Evolutionary conservation across 2,329 filamentous ascomycete species (phyloP), one percentile per base, ranked within the genome.

Genomic region (Fusarium neocosmosporiellum): DNA sequence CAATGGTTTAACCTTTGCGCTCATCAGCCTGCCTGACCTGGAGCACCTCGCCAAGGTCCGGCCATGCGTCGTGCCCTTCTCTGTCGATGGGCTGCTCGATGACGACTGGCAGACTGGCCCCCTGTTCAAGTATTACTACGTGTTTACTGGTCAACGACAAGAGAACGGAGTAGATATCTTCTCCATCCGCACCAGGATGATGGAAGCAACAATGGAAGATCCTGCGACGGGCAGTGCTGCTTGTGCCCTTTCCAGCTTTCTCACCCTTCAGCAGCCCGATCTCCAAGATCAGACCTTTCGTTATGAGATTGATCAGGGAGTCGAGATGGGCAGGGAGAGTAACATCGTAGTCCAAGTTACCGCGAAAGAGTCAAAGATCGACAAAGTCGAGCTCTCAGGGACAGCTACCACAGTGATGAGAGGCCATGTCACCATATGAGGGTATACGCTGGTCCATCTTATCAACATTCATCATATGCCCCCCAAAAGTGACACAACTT

Each of bases 1-100:
- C 37, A 89, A 89, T 50, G 93, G 93, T 55, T 92, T 95, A 91
- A 89, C 89, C 1, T 95, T 94, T 80, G 81, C 90, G n/a, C 86
- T 94, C 34, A 84, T 93, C 16, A 83, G 88, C 72, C 84, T 96
- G 24, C 84, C 88, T 0, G 86, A 85, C 62, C 80, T 94, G 11
- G 89, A 90, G 33, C 85, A 87, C 9, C 84, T 96, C 20, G 85
- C 82, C 7, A 74, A 80, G 14, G 82, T 85, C 4, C 73, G 81
- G 33, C 73, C 74, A 5, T 75, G 79, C 36, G 73, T 75, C 33
- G 77, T 83, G 14, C 76, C 84, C 46, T 80, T 85, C 72, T 75
- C 70, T 11, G 54, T 74, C 0, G 65, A 74, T 3, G 76, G 77
- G 22, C 75, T 89, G 16, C 78, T 87, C n/a, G 88, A 90, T 69